Base-by-base conservation (phyloP, 345 rosid species). In the Aquilaria yunnanensis region DNA sequence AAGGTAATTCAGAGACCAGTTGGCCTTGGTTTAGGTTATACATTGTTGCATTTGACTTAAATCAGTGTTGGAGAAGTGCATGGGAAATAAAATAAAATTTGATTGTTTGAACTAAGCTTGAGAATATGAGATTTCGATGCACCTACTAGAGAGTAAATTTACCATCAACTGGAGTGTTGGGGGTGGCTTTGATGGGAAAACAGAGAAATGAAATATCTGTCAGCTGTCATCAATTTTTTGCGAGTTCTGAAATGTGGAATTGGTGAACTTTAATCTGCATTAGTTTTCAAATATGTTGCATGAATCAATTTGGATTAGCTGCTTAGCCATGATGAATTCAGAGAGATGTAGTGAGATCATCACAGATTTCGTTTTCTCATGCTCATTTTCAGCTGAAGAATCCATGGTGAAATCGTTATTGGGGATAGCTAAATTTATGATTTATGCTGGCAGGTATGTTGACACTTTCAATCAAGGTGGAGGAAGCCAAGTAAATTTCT, bases 391-490 rank as follows among this genome's bases (percentile, higher is more conserved):
- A 49, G 43, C 16, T 37, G 47, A 43, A 12, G 48, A 12, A 46
- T 13, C 14, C 63, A 10, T 47, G 31, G 47, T 43, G 51, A 59
- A 52, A 61, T n/a, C 10, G 9, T 59, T 62, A 57, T 23, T 23
- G 23, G 23, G 23, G 1, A 5, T 37, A 2, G 8, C 8, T 37
- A 37, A 37, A 37, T 2, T 37, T 9, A 37, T 37, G 43, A 9
- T 5, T 9, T 37, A 37, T 23, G 23, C 0, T 37, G 43, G 43
- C 79, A 81, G 86, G 71, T 81, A 81, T 32, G 86, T 81, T 12
- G 86, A 81, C 56, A 76, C 86, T 45, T 81, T 81, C 74, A 78
- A 81, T 70, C 71, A 78, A 63, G 69, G 83, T 62, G 75, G 76
- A 49, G 72, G 69, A 14, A 67, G 31, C 59, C 70, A 79, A 1